Evolutionary conservation across 1,284 basidiomycete species (phyloP).

Genomic region (Singerocomus inundabilis): DNA sequence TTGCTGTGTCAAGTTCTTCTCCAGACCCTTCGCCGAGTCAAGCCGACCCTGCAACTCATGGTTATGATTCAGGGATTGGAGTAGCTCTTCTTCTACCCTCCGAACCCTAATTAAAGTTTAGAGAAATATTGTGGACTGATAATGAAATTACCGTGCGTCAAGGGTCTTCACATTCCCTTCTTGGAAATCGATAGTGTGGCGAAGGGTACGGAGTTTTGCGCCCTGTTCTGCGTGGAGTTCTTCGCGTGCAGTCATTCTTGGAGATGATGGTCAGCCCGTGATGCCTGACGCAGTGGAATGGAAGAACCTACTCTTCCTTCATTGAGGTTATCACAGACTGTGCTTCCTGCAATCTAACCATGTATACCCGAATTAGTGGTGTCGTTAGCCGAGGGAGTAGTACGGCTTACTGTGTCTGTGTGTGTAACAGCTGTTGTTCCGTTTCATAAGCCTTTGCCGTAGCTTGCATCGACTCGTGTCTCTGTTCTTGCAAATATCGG

Average conservation of each 20-base stretch:
- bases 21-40: conserved; percentile 25
- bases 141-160: conserved; percentile 26
- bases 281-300: conserved; percentile 16
- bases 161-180: conserved; percentile 27
- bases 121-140: background rate
- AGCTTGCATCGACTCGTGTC: conserved; percentile 27
- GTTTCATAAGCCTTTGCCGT: conserved; percentile 22
- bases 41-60: conserved; percentile 33
- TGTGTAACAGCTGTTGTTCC: conserved; percentile 30
- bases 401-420: conserved; percentile 21
- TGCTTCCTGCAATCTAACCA: conserved; percentile 29
- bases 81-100: conserved; percentile 21
- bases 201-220: conserved; percentile 29
- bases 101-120: conserved; percentile 24
- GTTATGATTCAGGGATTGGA: conserved; percentile 16
- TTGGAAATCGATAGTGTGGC: conserved; percentile 32
- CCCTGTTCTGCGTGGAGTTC: conserved; percentile 25
- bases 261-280: conserved; percentile 12
- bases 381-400: background rate
- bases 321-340: conserved; percentile 28
- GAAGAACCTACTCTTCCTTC: conserved; percentile 33
- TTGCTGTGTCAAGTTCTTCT: conserved; percentile 30
- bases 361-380: conserved; percentile 14
- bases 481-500: conserved; percentile 30
- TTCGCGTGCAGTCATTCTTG: conserved; percentile 26